A percentile compares a stretch with the other conserved stretches of the same genome.
These are phyloP conservation scores for Lachnellula arida DNA, from an alignment of 2,329 filamentous ascomycete species.

Conservation along the genomic window DNA sequence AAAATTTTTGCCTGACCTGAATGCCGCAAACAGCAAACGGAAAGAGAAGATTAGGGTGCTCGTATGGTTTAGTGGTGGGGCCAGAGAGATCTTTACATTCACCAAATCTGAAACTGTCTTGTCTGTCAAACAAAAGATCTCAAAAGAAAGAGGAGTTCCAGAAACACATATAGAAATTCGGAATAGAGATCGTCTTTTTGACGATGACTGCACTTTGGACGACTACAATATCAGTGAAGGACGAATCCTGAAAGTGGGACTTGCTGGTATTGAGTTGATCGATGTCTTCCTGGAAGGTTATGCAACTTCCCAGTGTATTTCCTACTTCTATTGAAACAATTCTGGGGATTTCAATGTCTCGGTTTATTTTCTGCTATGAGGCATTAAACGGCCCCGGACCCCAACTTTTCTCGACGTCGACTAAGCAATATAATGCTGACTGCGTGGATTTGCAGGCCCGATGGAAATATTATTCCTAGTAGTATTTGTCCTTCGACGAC, in stretches of 20 bases:
- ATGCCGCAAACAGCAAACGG: background rate
- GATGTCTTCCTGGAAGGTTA: background rate
- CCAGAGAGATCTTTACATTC: background rate
- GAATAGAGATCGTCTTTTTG: background rate
- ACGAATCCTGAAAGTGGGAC: background rate
- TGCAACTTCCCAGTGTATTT: no score
- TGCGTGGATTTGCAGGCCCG: no score
- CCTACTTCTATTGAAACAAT: no score
- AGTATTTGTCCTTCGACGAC: background rate
- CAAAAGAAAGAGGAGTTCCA: background rate
- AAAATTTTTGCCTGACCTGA: background rate
- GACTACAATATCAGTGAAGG: background rate
- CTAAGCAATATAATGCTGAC: no score
- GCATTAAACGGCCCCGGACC: no score
- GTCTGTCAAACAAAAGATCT: background rate
- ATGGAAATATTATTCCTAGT: background rate
- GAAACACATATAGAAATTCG: background rate
- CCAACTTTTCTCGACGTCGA: no score
- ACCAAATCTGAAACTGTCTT: background rate
- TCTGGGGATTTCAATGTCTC: no score
- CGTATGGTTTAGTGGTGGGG: background rate
- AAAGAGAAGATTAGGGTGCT: background rate
- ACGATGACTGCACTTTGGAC: background rate
- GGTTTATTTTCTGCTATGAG: no score
- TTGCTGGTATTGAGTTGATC: background rate